Conservation (phyloP, 73 alveolate species). For the Paramecium sexaurelia region DNA sequence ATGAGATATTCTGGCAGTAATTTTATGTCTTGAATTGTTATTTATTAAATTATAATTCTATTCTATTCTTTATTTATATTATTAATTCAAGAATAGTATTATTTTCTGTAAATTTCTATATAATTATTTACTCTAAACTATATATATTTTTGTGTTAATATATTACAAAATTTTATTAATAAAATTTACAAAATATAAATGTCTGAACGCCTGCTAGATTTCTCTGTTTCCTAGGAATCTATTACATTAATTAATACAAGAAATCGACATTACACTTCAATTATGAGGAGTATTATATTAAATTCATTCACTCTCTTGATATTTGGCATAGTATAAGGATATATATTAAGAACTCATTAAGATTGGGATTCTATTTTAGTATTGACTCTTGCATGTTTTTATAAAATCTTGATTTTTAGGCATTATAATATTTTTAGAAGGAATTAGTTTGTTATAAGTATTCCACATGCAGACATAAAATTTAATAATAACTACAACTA, state of each 20-base stretch:
- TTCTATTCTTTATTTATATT: not conserved
- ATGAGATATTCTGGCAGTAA: constrained; percentile 6
- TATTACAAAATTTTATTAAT: not conserved
- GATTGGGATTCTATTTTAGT: constrained; percentile 14
- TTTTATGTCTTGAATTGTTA: constrained; percentile 32
- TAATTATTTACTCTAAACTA: not conserved
- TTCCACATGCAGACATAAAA: constrained; percentile 32
- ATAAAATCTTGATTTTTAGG: not conserved
- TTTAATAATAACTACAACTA: not conserved
- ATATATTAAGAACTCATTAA: not conserved
- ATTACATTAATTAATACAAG: not conserved
- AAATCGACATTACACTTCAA: not conserved
- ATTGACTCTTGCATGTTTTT: not conserved
- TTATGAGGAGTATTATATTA: not conserved
- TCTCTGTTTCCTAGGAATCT: not conserved
- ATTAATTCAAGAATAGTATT: not conserved
- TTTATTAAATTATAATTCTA: not conserved
- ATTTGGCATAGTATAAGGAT: not conserved
- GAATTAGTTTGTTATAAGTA: not conserved
- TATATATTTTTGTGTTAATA: not conserved
- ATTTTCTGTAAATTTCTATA: not conserved
- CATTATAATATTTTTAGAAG: not conserved
- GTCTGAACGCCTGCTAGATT: not conserved
- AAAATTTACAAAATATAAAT: not conserved
- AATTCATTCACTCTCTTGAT: not conserved